Percentiles rank a stretch among this genome's conserved stretches.
Evolutionary conservation across 192 early-diverging fungal genomes (phyloP).

Genomic region (Cladochytrium replicatum): DNA sequence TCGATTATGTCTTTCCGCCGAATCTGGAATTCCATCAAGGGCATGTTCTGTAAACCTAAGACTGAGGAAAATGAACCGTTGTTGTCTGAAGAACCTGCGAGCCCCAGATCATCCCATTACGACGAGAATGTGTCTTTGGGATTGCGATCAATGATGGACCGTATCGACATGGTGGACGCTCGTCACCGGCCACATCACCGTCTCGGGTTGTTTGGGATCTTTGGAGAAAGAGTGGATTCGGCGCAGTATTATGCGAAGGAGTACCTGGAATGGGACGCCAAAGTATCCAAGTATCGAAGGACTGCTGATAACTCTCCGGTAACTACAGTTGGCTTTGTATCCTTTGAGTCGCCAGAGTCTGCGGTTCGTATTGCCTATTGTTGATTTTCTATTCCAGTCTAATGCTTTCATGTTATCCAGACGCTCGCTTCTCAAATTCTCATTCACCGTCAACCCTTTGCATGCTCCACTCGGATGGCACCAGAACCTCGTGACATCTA

Average conservation of each 20-base stretch:
- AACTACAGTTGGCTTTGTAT: slow-evolving; percentile 43
- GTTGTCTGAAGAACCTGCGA: too few species aligned
- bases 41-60: too few species aligned
- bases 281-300: slow-evolving; percentile 19
- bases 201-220: slow-evolving; percentile 36
- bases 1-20: too few species aligned
- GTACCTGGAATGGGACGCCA: slow-evolving; percentile 29
- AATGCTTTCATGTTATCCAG: too few species aligned
- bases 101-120: too few species aligned
- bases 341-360: slow-evolving; percentile 45
- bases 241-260: slow-evolving; percentile 29
- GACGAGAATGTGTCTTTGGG: too few species aligned
- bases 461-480: slow-evolving; percentile 35
- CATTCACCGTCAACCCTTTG: slow-evolving; percentile 31
- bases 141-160: too few species aligned
- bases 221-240: slow-evolving; percentile 32
- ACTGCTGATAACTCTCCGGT: slow-evolving; percentile 22
- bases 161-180: slow-evolving; percentile 21
- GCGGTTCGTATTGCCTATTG: too few species aligned
- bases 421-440: slow-evolving; percentile 37
- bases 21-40: too few species aligned
- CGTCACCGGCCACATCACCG: slow-evolving; percentile 25
- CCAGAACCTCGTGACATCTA: slow-evolving; percentile 49
- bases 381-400: too few species aligned
- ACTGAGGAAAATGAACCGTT: too few species aligned